A percentile compares a stretch with the other conserved stretches of the same genome.
Evolutionary conservation across 306 rosid genomes (phyloP).

Genomic region (Ormosia emarginata): DNA sequence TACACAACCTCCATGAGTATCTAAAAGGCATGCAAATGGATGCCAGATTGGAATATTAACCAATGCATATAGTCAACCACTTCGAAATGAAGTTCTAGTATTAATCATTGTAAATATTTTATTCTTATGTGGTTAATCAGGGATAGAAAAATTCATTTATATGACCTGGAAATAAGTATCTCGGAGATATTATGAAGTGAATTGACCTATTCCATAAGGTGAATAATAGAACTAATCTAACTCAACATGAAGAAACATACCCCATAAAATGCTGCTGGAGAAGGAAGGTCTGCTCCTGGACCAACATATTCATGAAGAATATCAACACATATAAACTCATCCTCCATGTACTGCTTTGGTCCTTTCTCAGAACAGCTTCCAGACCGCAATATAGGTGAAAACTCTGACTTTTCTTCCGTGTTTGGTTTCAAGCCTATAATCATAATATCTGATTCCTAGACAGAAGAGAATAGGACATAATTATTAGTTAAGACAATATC

Average conservation of each 20-base stretch:
- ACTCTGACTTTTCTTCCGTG: conserved; percentile 38
- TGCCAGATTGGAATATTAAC: not conserved
- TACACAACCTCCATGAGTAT: conserved; percentile 11
- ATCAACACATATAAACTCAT: conserved; percentile 51
- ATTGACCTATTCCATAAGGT: not conserved
- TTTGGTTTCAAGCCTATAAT: conserved; percentile 30
- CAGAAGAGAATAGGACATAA: not conserved
- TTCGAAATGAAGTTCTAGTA: not conserved
- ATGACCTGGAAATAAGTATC: not conserved
- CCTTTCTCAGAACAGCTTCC: conserved; percentile 63
- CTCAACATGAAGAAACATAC: conserved; percentile 34
- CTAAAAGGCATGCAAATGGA: not conserved
- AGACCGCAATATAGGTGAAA: conserved; percentile 40
- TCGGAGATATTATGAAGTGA: not conserved
- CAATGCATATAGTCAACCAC: not conserved
- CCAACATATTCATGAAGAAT: conserved; percentile 32
- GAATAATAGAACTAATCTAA: not conserved
- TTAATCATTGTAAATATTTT: not conserved
- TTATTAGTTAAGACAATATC: not conserved
- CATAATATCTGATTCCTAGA: conserved; percentile 44
- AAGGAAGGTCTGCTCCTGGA: conserved; percentile 25
- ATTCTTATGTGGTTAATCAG: not conserved
- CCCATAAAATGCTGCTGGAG: conserved; percentile 69
- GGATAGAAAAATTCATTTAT: not conserved
- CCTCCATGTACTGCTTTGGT: conserved; percentile 74